Base-by-base conservation (phyloP, 352 stramenopile species). In the Phytopythium mirpurense region DNA sequence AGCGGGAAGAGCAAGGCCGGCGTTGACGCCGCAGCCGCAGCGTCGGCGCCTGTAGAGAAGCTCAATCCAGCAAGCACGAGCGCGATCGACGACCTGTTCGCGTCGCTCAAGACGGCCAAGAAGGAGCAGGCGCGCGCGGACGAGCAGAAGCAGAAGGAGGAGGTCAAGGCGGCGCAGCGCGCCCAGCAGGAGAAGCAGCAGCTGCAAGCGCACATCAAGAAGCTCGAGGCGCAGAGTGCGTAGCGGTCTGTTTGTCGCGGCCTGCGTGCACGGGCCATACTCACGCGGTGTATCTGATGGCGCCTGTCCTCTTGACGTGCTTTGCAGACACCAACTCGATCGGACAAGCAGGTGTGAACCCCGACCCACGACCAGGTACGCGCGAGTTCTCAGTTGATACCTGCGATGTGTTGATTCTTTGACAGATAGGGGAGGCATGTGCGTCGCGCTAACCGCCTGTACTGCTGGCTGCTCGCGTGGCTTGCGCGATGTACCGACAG, bases 61-160 rank as follows among this genome's bases (percentile, higher is more conserved):
- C 49, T 51, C 26, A 59, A 72, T 21, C 81, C 65, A 15, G 56
- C 37, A 24, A 72, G 51, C 10, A 78, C 88, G 16, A 74, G 54
- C 6, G 78, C 90, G 16, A 90, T 94, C 29, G 84, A 94, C 65
- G 80, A 91, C 37, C 59, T 94, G 42, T 94, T 94, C 49, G 60
- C 72, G 41, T 76, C 68, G 2, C 53, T 94, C 10, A 91, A 93
- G 63, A 73, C 68, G 9, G 78, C 84, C 50, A 93, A 94, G 61
- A 68, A 88, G 56, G 66, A 84, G 57, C 82, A 84, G 23, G 70
- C 47, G n/a, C 60, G 75, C 23, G 78, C 68, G 2, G 68, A 77
- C 14, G 74, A 85, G 56, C 65, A 83, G 41, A 63, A 90, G 54
- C 69, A 78, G 36, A 51, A 64, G 11, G 78, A 73, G 7, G 74